These are phyloP conservation scores for Inosperma sp. DNA, from an alignment of 768 basidiomycete species.

Conservation along the genomic window DNA sequence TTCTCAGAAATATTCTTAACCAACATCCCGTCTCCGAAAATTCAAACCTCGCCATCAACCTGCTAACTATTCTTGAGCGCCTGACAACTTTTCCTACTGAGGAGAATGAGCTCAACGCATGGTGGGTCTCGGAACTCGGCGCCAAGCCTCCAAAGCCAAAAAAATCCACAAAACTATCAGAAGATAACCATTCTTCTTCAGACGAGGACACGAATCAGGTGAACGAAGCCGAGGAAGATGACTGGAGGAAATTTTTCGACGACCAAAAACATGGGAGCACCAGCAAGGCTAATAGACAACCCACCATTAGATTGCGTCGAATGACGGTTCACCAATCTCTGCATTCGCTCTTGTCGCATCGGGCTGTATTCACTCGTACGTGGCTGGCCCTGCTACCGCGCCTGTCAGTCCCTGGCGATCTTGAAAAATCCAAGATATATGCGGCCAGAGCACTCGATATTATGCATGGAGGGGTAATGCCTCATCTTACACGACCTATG, in stretches of 20 bases:
- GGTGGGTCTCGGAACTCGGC: conserved; percentile 74
- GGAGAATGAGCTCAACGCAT: conserved; percentile 60
- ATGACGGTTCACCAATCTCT: conserved; percentile 74
- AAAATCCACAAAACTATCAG: conserved; percentile 31
- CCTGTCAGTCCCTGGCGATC: conserved; percentile 39
- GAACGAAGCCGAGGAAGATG: conserved; percentile 40
- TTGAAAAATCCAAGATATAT: conserved; percentile 35
- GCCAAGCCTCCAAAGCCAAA: conserved; percentile 51
- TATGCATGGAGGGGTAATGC: conserved; percentile 80
- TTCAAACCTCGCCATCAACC: conserved; percentile 39
- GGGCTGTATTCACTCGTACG: conserved; percentile 73
- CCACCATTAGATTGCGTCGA: conserved; percentile 50
- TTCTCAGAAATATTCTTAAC: conserved; percentile 29
- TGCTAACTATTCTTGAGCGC: conserved; percentile 62
- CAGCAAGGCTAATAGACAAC: conserved; percentile 33
- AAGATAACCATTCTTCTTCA: conserved; percentile 28
- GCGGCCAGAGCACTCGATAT: conserved; percentile 63
- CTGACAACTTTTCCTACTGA: conserved; percentile 74
- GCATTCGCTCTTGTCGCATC: conserved; percentile 72
- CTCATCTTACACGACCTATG: conserved; percentile 72
- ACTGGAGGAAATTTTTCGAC: conserved; percentile 87
- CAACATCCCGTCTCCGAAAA: conserved; percentile 27
- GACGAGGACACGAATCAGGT: conserved; percentile 35
- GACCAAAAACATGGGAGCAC: conserved; percentile 41
- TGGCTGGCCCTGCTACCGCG: conserved; percentile 73